Evolutionary conservation across 495 filamentous ascomycete genomes (phyloP).

Genomic region (Hypoxylon subgilvum): DNA sequence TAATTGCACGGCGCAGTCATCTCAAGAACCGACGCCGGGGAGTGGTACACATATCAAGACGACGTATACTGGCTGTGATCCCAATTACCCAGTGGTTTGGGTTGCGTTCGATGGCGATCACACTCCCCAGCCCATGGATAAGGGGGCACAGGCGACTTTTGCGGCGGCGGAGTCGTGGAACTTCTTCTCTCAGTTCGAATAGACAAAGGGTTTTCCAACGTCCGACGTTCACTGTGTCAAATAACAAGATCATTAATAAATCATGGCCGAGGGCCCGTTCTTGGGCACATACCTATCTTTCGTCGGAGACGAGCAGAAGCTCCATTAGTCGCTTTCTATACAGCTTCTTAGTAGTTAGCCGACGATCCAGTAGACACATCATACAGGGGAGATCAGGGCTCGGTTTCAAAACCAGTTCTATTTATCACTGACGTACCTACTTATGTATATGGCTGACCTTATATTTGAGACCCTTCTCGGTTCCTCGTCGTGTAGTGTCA

Average conservation of each 20-base stretch:
- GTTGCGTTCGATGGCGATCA: slow-evolving; percentile 37
- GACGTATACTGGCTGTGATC: slow-evolving; percentile 35
- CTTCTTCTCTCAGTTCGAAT: slow-evolving; percentile 42
- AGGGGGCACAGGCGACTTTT: slow-evolving; percentile 37
- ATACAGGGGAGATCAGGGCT: too few species aligned
- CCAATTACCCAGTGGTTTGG: slow-evolving; percentile 41
- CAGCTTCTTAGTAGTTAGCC: too few species aligned
- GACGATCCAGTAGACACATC: too few species aligned
- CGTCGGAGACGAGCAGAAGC: too few species aligned
- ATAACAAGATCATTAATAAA: neutral
- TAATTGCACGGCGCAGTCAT: slow-evolving; percentile 35
- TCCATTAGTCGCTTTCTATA: too few species aligned
- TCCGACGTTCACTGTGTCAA: neutral
- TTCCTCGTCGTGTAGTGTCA: neutral
- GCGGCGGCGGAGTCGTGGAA: slow-evolving; percentile 45
- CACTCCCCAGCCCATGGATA: slow-evolving; percentile 37
- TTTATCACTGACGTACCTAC: too few species aligned
- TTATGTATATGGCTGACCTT: neutral
- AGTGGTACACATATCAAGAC: slow-evolving; percentile 43
- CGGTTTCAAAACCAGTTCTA: too few species aligned
- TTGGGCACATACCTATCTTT: neutral
- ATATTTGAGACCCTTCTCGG: neutral
- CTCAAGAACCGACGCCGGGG: slow-evolving; percentile 39
- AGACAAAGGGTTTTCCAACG: neutral
- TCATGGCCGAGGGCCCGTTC: neutral